Evolutionary conservation across 2,329 filamentous ascomycete genomes (phyloP), one percentile per base, ranked within the genome.

Genomic region (Monilinia fructicola): DNA sequence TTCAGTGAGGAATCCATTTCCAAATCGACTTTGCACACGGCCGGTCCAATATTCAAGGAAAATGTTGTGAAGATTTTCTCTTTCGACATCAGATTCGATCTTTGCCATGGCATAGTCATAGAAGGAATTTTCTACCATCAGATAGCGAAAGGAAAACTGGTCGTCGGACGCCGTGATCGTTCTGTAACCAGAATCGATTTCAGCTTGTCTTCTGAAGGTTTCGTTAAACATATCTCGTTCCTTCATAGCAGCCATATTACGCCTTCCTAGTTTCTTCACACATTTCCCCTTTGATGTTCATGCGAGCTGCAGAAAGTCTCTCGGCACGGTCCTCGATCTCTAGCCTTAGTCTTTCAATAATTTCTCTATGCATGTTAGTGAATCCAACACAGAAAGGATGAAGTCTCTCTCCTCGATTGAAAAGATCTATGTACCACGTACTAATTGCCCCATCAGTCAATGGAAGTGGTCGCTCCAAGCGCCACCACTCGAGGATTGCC

Each of bases 311-410:
- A 4, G 0, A 0, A 31, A 50, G 4, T 1, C 4, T 0, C 0
- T 12, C 3, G 44, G 42, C 1, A 5, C 42, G 56, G 4, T 4
- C 0, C 2, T 0, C 3, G 7, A 60, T 1, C 4, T 11, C 0
- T 18, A 4, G 0, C 18, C 21, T 48, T 12, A 16, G 28, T 21
- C 1, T 14, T 38, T 5, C 9, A 21, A 61, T 26, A 4, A 7
- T 7, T 3, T 11, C 10, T 50, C 3, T 26, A 23, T 61, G 44
- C 6, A 50, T 21, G 31, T 61, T 10, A 50, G 58, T 61, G 46
- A 61, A 61, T 6, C 44, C 58, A 23, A 50, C 6, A 50, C 58
- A 61, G 28, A 26, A 61, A 26, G 28, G 58, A 50, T 61, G 58
- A 14, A 61, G 58, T 26, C 58, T 61, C 44, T 40, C n/a, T 11